A percentile compares a stretch with the other conserved stretches of the same genome.
phyloP scores from a whole-genome alignment of 352 stramenopile species.

The Plasmopara halstedii region DNA sequence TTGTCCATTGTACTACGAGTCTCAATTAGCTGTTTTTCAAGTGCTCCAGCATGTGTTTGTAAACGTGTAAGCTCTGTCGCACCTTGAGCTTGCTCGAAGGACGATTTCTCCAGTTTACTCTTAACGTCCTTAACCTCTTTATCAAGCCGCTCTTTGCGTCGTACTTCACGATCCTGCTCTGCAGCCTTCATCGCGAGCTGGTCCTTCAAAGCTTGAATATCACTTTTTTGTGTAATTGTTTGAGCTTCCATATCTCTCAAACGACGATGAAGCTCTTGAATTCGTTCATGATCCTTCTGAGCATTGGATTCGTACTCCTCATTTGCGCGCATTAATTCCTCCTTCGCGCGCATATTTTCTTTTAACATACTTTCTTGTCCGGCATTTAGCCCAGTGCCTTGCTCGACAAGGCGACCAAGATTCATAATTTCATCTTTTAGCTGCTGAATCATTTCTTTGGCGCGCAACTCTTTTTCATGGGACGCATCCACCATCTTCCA shows the following conservation, averaged over 20 bases:
- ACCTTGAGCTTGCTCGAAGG: conserved; percentile 41
- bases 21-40: conserved; percentile 86
- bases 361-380: conserved; percentile 92
- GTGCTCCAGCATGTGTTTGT: conserved; percentile 56
- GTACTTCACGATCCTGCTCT: conserved; percentile 84
- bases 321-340: conserved; percentile 83
- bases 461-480: conserved; percentile 90
- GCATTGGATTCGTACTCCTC: conserved; percentile 77
- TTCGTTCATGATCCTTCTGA: conserved; percentile 73
- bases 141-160: conserved; percentile 86
- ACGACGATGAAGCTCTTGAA: conserved; percentile 72
- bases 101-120: conserved; percentile 84
- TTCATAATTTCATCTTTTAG: conserved; percentile 95
- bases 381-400: conserved; percentile 87
- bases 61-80: conserved; percentile 46
- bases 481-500: conserved; percentile 94
- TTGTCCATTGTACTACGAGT: conserved; percentile 87
- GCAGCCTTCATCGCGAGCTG: conserved; percentile 81
- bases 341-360: conserved; percentile 86
- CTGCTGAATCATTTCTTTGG: conserved; percentile 92
- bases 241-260: conserved; percentile 53
- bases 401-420: conserved; percentile 92
- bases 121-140: conserved; percentile 90
- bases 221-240: conserved; percentile 42
- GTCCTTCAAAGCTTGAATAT: conserved; percentile 82